These are phyloP conservation scores for Cystobasidium onofrii DNA, from an alignment of 768 basidiomycete genomes.

Conservation along the genomic window DNA sequence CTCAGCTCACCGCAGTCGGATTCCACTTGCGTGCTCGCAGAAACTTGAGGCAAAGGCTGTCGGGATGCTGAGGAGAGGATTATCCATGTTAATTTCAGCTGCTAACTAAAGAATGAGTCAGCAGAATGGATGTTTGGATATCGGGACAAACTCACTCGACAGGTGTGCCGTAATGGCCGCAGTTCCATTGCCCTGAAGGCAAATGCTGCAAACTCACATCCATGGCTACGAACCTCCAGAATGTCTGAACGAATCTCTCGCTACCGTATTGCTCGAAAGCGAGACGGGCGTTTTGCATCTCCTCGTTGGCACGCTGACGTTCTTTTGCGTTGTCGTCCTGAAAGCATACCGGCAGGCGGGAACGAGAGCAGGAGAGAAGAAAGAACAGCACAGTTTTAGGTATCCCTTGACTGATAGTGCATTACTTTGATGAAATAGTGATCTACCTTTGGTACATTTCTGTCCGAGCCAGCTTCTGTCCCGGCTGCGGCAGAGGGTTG, in stretches of 20 bases:
- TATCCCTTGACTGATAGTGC: too few relatives aligned
- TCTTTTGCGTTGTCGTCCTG: conserved; percentile 40
- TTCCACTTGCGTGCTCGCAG: conserved; percentile 40
- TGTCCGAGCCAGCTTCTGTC: not conserved
- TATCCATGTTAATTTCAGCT: not conserved
- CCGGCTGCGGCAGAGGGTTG: not conserved
- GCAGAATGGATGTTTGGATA: too few relatives aligned
- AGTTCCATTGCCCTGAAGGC: too few relatives aligned
- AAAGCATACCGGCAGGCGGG: too few relatives aligned
- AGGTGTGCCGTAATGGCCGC: too few relatives aligned
- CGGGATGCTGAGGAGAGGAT: conserved; percentile 33
- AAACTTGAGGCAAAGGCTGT: conserved; percentile 37
- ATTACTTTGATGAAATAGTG: not conserved
- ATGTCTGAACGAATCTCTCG: conserved; percentile 35
- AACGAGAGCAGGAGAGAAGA: too few relatives aligned
- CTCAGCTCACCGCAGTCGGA: conserved; percentile 30
- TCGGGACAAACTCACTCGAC: too few relatives aligned
- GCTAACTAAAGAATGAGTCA: not conserved
- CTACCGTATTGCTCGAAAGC: conserved; percentile 40
- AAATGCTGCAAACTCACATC: too few relatives aligned
- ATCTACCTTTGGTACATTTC: conserved; percentile 1
- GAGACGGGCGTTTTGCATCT: conserved; percentile 34
- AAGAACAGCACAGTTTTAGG: too few relatives aligned
- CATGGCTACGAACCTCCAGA: conserved; percentile 36
- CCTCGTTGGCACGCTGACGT: conserved; percentile 29